A percentile compares a stretch with the other conserved stretches of the same genome.
Conservation (phyloP, 805 yeast genomes). For the Metschnikowia anglica region DNA sequence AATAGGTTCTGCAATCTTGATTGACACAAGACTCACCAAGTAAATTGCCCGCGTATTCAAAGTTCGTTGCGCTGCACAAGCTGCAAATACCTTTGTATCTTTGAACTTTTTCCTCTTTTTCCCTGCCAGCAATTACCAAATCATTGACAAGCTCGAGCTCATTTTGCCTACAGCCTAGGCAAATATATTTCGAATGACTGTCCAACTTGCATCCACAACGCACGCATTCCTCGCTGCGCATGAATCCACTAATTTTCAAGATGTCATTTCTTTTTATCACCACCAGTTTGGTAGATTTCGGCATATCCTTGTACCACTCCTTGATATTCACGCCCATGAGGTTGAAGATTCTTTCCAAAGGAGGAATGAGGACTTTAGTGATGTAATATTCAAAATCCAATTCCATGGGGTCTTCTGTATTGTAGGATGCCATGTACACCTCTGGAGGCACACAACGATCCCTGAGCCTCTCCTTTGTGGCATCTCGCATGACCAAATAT, state of each 20-base stretch:
- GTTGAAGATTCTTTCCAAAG: constrained; percentile 79
- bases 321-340: constrained; percentile 77
- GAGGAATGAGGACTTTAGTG: constrained; percentile 80
- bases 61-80: constrained; percentile 24
- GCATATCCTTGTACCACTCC: constrained; percentile 74
- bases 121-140: constrained; percentile 24
- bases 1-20: constrained; percentile 65
- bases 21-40: constrained; percentile 47
- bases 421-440: constrained; percentile 51
- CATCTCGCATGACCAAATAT: constrained; percentile 67
- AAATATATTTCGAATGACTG: constrained; percentile 16
- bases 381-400: constrained; percentile 87
- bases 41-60: constrained; percentile 10
- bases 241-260: constrained; percentile 12
- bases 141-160: constrained; percentile 37
- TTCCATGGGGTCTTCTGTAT: constrained; percentile 35
- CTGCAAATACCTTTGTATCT: constrained; percentile 21
- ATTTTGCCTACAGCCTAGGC: constrained; percentile 25
- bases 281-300: constrained; percentile 31
- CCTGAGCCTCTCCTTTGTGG: constrained; percentile 56
- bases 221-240: constrained; percentile 14
- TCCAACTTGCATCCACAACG: constrained; percentile 15
- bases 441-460: constrained; percentile 82
- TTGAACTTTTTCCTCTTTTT: constrained; percentile 16
- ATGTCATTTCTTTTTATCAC: constrained; percentile 13